Conservation (phyloP, 139 green algal species). For the Asterochloris erici region DNA sequence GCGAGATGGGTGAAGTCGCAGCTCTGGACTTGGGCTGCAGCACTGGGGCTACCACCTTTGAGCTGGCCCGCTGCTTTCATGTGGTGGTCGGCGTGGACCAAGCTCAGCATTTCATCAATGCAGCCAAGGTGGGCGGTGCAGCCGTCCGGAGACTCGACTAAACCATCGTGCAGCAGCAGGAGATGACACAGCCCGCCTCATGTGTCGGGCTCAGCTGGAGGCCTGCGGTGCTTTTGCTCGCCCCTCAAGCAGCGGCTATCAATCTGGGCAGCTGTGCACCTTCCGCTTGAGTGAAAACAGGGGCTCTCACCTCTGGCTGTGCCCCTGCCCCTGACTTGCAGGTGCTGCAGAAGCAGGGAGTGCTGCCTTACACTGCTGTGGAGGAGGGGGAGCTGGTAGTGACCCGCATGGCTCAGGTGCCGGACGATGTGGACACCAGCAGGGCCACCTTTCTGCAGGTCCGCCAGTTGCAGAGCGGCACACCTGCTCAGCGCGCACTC, state of each 20-base stretch:
- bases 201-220: neutral
- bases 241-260: too few relatives aligned
- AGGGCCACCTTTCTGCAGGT: conserved; percentile 60
- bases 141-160: neutral
- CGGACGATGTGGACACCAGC: conserved; percentile 39
- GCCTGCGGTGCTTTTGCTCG: neutral
- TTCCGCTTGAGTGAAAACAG: neutral
- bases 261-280: neutral
- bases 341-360: conserved; percentile 48
- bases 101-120: conserved; percentile 37
- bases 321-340: conserved; percentile 3
- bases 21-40: conserved; percentile 77
- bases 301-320: neutral
- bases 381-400: conserved; percentile 65
- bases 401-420: conserved; percentile 26
- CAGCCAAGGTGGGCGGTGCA: conserved; percentile 24
- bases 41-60: conserved; percentile 64
- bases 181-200: neutral
- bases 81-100: conserved; percentile 71
- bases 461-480: neutral
- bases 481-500: neutral
- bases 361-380: conserved; percentile 41
- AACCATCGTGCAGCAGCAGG: neutral
- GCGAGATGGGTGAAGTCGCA: neutral
- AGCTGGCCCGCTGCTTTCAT: conserved; percentile 52